Evolutionary conservation across 139 green algal species (phyloP), one percentile per base, ranked within the genome.

Genomic region (Klebsormidium nitens): DNA sequence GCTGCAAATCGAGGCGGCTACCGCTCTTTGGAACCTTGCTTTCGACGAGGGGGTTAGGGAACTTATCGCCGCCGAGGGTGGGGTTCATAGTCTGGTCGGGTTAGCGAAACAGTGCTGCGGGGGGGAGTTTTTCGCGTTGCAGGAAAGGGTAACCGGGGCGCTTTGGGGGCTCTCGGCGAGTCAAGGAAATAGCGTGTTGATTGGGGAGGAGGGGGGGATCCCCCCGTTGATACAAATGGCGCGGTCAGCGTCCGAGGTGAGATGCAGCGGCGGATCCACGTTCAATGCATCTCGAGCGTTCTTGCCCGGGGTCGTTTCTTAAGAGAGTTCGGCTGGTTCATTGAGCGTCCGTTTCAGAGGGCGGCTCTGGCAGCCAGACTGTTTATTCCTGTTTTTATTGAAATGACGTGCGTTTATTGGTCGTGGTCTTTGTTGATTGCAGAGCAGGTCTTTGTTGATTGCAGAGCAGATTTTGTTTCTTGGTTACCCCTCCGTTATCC

Each of bases 11-110:
- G 52, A 74, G 52, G 50, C 55, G 11, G 66, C 66, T 34, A 52
- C 52, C 31, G 66, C 66, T 28, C 55, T 74, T 2, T 74, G 66
- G 66, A 74, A 67, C 35, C 59, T 74, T 5, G 58, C 56, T 36
- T 74, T 74, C 14, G 2, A 74, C 40, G 66, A 74, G 5, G 11
- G 35, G 17, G 70, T 70, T 40, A 38, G 66, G 52, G 52, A 74
- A 52, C 52, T 52, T 3, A 74, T 74, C 26, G 66, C 66, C 17
- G 36, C 42, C 31, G 63, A 34, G 6, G 66, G 50, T 28, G 66
- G 56, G 26, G 31, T 56, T 5, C 35, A n/a, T 1, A 52, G 1
- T 2, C 6, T 66, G 0, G 2, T 68, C 2, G 31, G 17, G 23
- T 0, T 61, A 17, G 37, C 5, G n/a, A 64, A 47, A 23, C 34